Conservation (phyloP, 257 asterid genomes). For the Ajuga chamaepitys region DNA sequence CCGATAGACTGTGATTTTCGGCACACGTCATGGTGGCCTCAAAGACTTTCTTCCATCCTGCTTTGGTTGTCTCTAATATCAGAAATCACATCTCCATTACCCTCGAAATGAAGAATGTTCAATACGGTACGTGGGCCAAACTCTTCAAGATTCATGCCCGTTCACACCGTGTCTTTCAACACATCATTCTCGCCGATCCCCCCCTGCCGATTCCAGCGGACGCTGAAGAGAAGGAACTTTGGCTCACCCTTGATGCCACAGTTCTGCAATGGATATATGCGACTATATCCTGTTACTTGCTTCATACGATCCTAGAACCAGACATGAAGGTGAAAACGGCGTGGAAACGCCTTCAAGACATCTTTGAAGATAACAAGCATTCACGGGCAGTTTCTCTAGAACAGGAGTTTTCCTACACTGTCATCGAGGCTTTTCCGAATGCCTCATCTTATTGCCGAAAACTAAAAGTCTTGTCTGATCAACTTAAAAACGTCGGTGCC, state of each 20-base stretch:
- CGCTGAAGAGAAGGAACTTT: neutral
- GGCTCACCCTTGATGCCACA: neutral
- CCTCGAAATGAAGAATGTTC: neutral
- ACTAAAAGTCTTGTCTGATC: neutral
- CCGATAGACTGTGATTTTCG: too few species aligned
- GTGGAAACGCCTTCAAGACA: neutral
- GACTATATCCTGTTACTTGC: neutral
- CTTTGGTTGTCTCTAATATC: neutral
- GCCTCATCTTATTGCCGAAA: neutral
- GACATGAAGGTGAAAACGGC: neutral
- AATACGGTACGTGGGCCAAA: neutral
- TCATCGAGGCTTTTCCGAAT: neutral
- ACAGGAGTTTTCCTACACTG: neutral
- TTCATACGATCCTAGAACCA: neutral
- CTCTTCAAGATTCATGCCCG: neutral
- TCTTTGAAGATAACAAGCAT: neutral
- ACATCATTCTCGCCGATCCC: neutral
- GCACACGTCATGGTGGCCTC: neutral
- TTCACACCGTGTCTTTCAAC: neutral
- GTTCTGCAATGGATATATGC: too few species aligned
- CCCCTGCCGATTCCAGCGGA: neutral
- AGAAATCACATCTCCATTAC: too few species aligned
- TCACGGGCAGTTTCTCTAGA: neutral
- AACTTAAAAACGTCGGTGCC: neutral
- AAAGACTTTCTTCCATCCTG: neutral